Base-by-base conservation (phyloP, 768 basidiomycete genomes). In the Lactarius pseudohatsudake region DNA sequence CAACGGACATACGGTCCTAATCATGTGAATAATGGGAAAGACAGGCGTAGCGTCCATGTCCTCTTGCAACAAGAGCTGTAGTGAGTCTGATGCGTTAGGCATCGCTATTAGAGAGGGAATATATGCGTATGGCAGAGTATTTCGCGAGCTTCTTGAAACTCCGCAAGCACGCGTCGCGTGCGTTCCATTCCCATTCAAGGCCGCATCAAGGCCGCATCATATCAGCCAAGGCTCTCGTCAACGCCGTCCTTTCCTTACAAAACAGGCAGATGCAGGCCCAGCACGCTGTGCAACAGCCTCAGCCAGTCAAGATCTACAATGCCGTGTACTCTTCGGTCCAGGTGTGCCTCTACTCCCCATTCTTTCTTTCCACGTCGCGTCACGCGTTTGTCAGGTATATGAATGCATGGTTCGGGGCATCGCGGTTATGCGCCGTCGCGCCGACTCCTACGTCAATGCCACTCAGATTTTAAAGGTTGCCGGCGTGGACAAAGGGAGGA, bases 381-480 rank as follows among this genome's bases (percentile, higher is more conserved):
- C 71, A 62, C 61, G 64, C 57, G 68, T 72, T 69, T 62, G 65
- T 62, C 59, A 96, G 87, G 96, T 98, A 28, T 96, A 94, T 77
- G 96, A 98, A 78, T 96, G 94, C 74, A 97, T 98, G 94, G 90
- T 97, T 71, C 85, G 96, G 73, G 96, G 96, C 45, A 98, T 98
- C 74, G 96, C 96, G 1, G 96, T 99, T 72, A 99, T 99, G 97
- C 88, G 96, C 61, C 83, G 97, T 74, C 87, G 95, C 73, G 86
- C 86, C 61, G 97, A 98, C 78, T 94, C 93, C 72, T 98, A 85
- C 76, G 92, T 99, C 70, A 99, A 99, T 81, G 97, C 97, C 72
- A 98, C 97, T 2, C 97, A 99, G 77, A 98, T 99, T 68, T 86
- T 99, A 72, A 99, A 99, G 79, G 96, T 99, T 45, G 96, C 96